Evolutionary conservation across 169 alveolate species (phyloP), one percentile per base, ranked within the genome.

Genomic region (Plasmodium berghei): DNA sequence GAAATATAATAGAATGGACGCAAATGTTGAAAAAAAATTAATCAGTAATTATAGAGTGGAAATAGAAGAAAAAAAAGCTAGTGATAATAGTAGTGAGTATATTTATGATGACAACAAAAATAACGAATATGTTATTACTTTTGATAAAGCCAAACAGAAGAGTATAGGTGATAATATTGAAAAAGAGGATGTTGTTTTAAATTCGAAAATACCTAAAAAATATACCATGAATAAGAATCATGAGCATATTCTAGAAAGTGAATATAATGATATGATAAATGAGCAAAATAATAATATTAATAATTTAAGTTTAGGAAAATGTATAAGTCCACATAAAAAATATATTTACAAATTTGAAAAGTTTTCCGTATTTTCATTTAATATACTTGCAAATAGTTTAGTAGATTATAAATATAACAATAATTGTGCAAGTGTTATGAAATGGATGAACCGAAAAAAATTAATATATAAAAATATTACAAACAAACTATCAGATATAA

Each of bases 381-480:
- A 94, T 87, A 71, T 91, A 49, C 71, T 94, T 26, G 96, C 96
- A 26, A 91, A 92, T 56, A 94, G 96, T 58, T 72, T 94, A 45
- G 96, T 94, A 69, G 96, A 94, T 70, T 64, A 92, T 90, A 94
- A 94, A 83, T 94, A 94, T 71, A 80, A 87, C 34, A 73, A 73
- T 55, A 92, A 94, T 55, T 88, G 93, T 73, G 24, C 87, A 28
- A 77, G 80, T 58, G 93, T 92, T 64, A 94, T 94, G 95, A 62
- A 87, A 34, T 94, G 96, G 96, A 62, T 73, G n/a, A 87, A 73
- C 49, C 73, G 96, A 48, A 92, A 92, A 69, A 62, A 80, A 28
- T 93, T 73, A 16, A 94, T 94, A 42, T 87, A 74, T 46, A 77
- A 92, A 22, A 93, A 66, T 49, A 64, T 94, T 6, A 28, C 45